Conservation (phyloP, 2,329 filamentous ascomycete species). For the Mariannaea elegans region DNA sequence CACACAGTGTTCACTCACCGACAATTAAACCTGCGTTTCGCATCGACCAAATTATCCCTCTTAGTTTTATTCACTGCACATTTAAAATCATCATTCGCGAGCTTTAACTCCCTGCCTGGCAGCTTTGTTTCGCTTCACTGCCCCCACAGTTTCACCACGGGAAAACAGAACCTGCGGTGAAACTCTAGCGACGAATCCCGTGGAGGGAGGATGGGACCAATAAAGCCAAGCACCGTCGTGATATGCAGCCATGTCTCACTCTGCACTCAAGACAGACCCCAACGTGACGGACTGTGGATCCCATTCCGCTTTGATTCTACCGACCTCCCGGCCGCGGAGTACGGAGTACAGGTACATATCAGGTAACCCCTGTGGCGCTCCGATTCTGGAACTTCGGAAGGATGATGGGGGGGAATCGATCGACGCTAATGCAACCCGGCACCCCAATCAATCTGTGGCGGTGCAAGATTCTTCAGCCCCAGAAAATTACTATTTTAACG, state of each 20-base stretch:
- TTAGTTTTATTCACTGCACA: neutral
- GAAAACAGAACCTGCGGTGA: conserved; percentile 5
- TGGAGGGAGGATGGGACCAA: conserved; percentile 5
- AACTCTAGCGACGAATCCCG: neutral
- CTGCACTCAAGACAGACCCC: neutral
- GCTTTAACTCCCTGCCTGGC: neutral
- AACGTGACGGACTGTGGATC: neutral
- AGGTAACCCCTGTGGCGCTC: conserved; percentile 25
- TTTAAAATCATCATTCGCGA: neutral
- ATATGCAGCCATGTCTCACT: conserved; percentile 7
- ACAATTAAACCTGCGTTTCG: neutral
- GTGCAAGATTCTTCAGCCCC: conserved; percentile 40
- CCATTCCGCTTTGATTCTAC: neutral
- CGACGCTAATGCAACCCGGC: conserved; percentile 47
- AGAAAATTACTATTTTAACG: conserved; percentile 21
- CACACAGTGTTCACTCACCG: neutral
- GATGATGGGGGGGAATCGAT: conserved; percentile 35
- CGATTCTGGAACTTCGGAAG: conserved; percentile 38
- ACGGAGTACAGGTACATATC: conserved; percentile 18
- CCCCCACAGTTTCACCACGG: conserved; percentile 12
- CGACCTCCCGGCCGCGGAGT: conserved; percentile 17
- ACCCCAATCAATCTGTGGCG: conserved; percentile 45
- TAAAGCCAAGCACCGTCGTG: neutral
- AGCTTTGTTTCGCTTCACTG: conserved; percentile 1
- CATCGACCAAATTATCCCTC: no score